These are phyloP conservation scores for Colletotrichum sp. DNA, from an alignment of 2,329 filamentous ascomycete species.

Conservation along the genomic window DNA sequence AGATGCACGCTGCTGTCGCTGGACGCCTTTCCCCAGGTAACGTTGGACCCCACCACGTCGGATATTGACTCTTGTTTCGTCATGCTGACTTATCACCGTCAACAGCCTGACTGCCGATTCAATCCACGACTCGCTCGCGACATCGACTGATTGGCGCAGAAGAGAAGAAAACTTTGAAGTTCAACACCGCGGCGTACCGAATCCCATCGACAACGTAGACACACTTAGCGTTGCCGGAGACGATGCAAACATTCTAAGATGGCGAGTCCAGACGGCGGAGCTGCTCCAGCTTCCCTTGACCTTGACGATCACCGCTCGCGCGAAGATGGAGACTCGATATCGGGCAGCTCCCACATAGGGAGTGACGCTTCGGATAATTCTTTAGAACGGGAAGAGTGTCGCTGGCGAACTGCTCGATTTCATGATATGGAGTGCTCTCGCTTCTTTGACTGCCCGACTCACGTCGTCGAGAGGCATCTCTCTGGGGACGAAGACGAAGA, in stretches of 20 bases:
- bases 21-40: not conserved
- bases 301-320: constrained; percentile 22
- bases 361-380: constrained; percentile 32
- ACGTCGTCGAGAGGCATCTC: constrained; percentile 43
- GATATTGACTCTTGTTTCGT: constrained; percentile 22
- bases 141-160: constrained; percentile 9
- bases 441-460: constrained; percentile 55
- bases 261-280: constrained; percentile 35
- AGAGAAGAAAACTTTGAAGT: not conserved
- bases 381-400: constrained; percentile 32
- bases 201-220: not conserved
- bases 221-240: not conserved
- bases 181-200: not conserved
- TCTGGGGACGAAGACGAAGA: constrained; percentile 32
- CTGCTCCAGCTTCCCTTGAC: constrained; percentile 24
- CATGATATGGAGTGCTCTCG: constrained; percentile 50
- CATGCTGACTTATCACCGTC: constrained; percentile 21
- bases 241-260: constrained; percentile 32
- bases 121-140: constrained; percentile 13
- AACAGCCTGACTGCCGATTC: constrained; percentile 10
- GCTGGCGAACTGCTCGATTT: constrained; percentile 42
- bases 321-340: constrained; percentile 26
- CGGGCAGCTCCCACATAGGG: constrained; percentile 43
- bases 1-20: not conserved
- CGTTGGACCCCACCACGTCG: constrained; percentile 12